These are phyloP conservation scores for Rubroboletus satanas DNA, from an alignment of 768 basidiomycete species.

Conservation along the genomic window DNA sequence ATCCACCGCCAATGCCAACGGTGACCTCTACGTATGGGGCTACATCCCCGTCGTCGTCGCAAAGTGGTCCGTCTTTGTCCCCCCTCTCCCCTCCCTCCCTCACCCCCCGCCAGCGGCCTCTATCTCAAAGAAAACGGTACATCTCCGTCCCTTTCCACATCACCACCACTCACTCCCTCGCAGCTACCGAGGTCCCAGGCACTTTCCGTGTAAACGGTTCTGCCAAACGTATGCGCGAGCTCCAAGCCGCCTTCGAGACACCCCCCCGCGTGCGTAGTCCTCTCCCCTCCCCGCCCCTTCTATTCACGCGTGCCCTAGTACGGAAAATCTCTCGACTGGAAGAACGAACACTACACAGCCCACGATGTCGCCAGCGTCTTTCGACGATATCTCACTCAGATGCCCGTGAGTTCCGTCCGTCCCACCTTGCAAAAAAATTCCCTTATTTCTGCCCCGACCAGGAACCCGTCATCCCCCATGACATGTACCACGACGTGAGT, in stretches of 20 bases:
- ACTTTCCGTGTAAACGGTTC: conserved; percentile 97
- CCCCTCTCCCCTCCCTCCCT: not conserved
- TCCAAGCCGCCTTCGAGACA: conserved; percentile 86
- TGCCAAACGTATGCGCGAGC: conserved; percentile 90
- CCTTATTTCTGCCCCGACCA: conserved; percentile 30
- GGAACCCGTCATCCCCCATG: conserved; percentile 94
- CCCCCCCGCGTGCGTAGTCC: conserved; percentile 67
- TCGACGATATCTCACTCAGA: conserved; percentile 89
- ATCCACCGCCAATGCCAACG: conserved; percentile 78
- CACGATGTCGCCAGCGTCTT: conserved; percentile 98
- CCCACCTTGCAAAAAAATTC: not conserved
- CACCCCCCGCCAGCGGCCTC: conserved; percentile 56
- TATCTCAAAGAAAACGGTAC: conserved; percentile 92
- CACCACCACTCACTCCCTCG: not conserved
- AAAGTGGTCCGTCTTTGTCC: conserved; percentile 68
- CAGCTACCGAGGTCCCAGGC: conserved; percentile 88
- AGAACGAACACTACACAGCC: conserved; percentile 76
- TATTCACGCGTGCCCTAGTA: conserved; percentile 50
- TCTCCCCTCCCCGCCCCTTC: not conserved
- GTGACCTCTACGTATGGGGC: conserved; percentile 87
- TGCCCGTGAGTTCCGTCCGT: conserved; percentile 69
- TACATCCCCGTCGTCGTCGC: conserved; percentile 97
- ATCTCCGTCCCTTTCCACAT: conserved; percentile 6
- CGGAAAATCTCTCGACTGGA: conserved; percentile 92
- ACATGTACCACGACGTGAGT: conserved; percentile 83